Percentiles rank a stretch among this genome's conserved stretches.
Evolutionary conservation across 768 basidiomycete species (phyloP).

Genomic region (Russula lepida): DNA sequence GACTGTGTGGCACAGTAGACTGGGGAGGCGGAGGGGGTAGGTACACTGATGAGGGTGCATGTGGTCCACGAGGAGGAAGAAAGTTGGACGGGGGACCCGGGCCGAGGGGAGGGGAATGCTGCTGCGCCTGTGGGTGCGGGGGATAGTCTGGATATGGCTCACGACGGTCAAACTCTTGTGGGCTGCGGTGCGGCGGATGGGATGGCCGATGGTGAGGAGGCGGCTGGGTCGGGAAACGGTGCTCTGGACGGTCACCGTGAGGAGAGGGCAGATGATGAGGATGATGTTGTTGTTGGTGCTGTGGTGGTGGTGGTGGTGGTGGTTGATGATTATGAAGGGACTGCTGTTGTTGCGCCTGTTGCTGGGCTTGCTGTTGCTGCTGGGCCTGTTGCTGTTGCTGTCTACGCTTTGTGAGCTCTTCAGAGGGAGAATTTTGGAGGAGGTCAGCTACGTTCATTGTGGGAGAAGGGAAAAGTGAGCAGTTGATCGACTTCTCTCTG

Average conservation of each 20-base stretch:
- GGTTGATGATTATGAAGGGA: conserved; percentile 26
- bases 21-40: conserved; percentile 18
- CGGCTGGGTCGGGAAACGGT: conserved; percentile 19
- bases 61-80: conserved; percentile 22
- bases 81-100: conserved; percentile 3
- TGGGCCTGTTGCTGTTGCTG: conserved; percentile 24
- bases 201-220: conserved; percentile 20
- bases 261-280: conserved; percentile 25
- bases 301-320: conserved; percentile 25
- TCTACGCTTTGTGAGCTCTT: conserved; percentile 34
- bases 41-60: conserved; percentile 18
- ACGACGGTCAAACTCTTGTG: conserved; percentile 19
- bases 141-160: conserved; percentile 15
- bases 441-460: conserved; percentile 64
- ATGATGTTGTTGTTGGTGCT: conserved; percentile 23
- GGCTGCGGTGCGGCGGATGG: conserved; percentile 18
- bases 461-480: conserved; percentile 15
- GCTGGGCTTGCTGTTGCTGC: conserved; percentile 23
- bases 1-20: conserved; percentile 16
- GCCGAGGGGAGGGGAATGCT: conserved; percentile 8
- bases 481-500: not conserved
- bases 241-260: conserved; percentile 23
- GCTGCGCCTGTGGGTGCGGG: conserved; percentile 17
- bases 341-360: conserved; percentile 18
- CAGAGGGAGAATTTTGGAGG: conserved; percentile 62